These are phyloP conservation scores for Tricholoma sp. DNA, from an alignment of 768 basidiomycete genomes.

Conservation along the genomic window DNA sequence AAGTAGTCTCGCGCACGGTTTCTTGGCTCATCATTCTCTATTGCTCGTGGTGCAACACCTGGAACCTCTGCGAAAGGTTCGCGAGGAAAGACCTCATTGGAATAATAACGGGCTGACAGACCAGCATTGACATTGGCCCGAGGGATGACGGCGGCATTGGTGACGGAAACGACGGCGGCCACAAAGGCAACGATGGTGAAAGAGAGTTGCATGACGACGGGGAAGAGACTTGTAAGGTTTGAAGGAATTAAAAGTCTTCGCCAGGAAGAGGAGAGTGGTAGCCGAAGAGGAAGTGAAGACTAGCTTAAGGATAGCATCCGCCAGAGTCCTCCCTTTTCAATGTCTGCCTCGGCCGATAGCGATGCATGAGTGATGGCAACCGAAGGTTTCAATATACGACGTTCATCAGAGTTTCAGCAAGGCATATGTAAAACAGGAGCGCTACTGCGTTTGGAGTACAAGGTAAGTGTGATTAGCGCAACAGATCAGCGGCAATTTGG, in stretches of 20 bases:
- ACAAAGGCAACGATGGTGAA: conserved; percentile 12
- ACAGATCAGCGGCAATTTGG: too few relatives aligned
- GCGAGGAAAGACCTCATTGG: conserved; percentile 15
- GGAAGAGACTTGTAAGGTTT: conserved; percentile 3
- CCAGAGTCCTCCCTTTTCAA: conserved; percentile 3
- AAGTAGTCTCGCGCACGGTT: neutral
- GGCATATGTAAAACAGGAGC: too few relatives aligned
- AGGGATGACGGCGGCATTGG: conserved; percentile 23
- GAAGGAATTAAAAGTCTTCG: conserved; percentile 14
- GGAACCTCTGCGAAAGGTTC: conserved; percentile 4
- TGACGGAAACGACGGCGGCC: conserved; percentile 18
- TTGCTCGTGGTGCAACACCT: neutral
- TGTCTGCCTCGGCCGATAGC: neutral
- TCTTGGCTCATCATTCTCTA: neutral
- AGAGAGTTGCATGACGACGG: conserved; percentile 25
- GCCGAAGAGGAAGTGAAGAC: conserved; percentile 22
- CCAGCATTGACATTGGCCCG: conserved; percentile 16
- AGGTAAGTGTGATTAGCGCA: too few relatives aligned
- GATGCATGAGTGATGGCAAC: conserved; percentile 6
- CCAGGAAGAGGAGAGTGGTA: conserved; percentile 18
- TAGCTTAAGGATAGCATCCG: conserved; percentile 22
- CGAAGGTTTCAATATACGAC: neutral
- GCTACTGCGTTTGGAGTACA: too few relatives aligned
- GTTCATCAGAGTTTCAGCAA: neutral
- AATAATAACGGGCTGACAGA: conserved; percentile 19